Conservation (phyloP, 139 green algal genomes). For the Tetraselmis striata region DNA sequence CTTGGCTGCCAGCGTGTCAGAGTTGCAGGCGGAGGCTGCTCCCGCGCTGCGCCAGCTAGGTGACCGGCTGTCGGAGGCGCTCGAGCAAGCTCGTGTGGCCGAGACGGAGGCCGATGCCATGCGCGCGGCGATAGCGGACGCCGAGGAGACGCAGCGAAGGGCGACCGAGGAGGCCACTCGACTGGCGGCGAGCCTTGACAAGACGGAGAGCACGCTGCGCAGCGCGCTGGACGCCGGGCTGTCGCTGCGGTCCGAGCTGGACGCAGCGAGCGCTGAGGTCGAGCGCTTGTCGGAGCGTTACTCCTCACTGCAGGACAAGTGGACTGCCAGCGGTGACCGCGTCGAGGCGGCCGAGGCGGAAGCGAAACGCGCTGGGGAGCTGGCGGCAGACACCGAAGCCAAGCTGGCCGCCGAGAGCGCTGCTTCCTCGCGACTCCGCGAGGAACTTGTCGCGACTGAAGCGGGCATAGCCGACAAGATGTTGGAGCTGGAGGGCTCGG, state of each 20-base stretch:
- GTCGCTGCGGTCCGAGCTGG: background rate
- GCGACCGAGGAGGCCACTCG: background rate
- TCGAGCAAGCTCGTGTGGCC: background rate
- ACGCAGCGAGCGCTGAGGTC: background rate
- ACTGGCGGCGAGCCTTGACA: background rate
- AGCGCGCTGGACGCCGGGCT: background rate
- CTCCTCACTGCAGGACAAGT: too few relatives aligned
- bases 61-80: background rate
- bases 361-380: background rate
- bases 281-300: too few relatives aligned
- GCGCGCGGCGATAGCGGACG: background rate
- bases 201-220: background rate
- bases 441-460: background rate
- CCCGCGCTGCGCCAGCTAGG: background rate
- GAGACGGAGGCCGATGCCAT: background rate
- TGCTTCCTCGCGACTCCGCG: background rate
- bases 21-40: background rate
- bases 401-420: background rate
- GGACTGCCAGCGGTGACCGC: too few relatives aligned
- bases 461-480: background rate
- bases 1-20: background rate
- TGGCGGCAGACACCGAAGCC: background rate
- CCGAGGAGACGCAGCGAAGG: background rate
- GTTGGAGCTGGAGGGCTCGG: background rate
- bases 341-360: background rate